A percentile compares a stretch with the other conserved stretches of the same genome.
Conservation (phyloP, 257 asterid species). For the Nicotiana noctiflora region DNA sequence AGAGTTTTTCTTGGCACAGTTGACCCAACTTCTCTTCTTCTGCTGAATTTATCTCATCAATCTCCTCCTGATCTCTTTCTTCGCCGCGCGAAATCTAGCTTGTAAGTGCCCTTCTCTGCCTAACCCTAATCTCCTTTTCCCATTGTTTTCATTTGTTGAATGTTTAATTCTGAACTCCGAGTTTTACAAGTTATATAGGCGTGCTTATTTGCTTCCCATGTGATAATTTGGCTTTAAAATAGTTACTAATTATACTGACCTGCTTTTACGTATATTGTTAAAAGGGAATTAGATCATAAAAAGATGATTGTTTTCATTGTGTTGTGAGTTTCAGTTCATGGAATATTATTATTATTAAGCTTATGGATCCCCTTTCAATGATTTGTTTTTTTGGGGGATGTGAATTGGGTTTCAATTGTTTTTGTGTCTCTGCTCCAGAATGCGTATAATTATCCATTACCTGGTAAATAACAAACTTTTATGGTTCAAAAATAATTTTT, state of each 20-base stretch:
- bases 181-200: not conserved
- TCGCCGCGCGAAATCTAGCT: not conserved
- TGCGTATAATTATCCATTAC: not conserved
- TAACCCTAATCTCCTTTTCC: not conserved
- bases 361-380: not conserved
- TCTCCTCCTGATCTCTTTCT: not conserved
- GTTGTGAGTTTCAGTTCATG: not conserved
- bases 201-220: not conserved
- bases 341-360: not conserved
- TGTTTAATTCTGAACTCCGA: not conserved
- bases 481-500: too few relatives aligned
- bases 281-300: not conserved
- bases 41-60: not conserved
- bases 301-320: not conserved
- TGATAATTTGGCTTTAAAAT: not conserved
- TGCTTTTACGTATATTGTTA: not conserved
- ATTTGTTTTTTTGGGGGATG: not conserved
- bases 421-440: not conserved
- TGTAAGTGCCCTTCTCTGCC: not conserved
- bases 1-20: not conserved
- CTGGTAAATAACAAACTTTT: not conserved
- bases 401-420: not conserved
- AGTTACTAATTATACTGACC: not conserved
- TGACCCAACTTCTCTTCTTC: not conserved
- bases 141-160: not conserved